Percentiles rank a stretch among this genome's conserved stretches.
Evolutionary conservation across 2,329 filamentous ascomycete species (phyloP).

Genomic region (Cercospora beticola): DNA sequence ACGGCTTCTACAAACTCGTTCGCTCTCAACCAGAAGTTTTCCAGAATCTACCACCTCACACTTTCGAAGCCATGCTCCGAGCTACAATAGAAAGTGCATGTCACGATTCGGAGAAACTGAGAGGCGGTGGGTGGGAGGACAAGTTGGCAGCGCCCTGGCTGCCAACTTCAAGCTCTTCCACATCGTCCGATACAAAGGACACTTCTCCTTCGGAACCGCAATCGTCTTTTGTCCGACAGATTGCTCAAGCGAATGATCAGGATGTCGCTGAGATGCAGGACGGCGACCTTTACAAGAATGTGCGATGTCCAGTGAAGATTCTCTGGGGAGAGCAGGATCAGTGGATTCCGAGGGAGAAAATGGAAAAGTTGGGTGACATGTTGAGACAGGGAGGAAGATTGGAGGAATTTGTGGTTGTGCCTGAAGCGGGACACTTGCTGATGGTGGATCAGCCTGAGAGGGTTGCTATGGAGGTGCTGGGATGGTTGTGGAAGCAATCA

Average conservation of each 20-base stretch:
- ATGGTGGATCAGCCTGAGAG: constrained; percentile 47
- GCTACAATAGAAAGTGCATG: constrained; percentile 45
- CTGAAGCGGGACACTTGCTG: constrained; percentile 47
- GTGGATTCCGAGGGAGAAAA: constrained; percentile 47
- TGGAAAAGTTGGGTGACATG: constrained; percentile 35
- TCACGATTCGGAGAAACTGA: constrained; percentile 29
- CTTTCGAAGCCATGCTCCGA: constrained; percentile 43
- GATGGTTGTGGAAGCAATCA: constrained; percentile 33
- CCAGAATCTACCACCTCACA: constrained; percentile 35
- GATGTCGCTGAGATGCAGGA: constrained; percentile 44
- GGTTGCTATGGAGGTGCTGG: constrained; percentile 42
- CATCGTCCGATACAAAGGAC: background rate
- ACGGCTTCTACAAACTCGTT: constrained; percentile 47
- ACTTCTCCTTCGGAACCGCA: constrained; percentile 31
- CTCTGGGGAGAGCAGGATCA: constrained; percentile 48
- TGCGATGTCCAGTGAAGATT: constrained; percentile 40
- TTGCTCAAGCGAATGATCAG: constrained; percentile 29
- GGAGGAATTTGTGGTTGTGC: constrained; percentile 40
- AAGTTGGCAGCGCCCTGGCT: constrained; percentile 41
- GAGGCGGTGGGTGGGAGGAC: constrained; percentile 37
- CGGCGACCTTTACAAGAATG: constrained; percentile 39
- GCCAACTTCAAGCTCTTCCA: background rate
- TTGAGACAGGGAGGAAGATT: constrained; percentile 36
- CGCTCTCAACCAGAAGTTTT: constrained; percentile 29
- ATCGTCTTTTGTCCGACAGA: constrained; percentile 44